These are phyloP conservation scores for Hypoxylon sp. DNA, from an alignment of 2,329 filamentous ascomycete genomes.

Conservation along the genomic window DNA sequence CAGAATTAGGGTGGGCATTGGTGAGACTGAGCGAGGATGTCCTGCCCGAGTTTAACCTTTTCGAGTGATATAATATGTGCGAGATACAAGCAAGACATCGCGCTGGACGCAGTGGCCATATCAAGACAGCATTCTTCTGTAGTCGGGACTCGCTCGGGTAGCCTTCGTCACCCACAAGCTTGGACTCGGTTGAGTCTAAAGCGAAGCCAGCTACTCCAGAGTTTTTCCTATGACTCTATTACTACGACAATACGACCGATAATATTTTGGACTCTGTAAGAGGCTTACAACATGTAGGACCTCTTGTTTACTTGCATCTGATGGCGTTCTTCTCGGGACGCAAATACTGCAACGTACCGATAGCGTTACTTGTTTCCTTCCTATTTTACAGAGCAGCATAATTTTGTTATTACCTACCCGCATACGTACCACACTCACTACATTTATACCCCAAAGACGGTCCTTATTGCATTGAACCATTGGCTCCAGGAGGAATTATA, in stretches of 20 bases:
- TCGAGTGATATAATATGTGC: background rate
- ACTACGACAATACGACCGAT: slow-evolving; percentile 4
- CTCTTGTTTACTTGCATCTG: slow-evolving; percentile 12
- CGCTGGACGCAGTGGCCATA: background rate
- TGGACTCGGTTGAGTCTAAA: background rate
- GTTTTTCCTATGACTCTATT: background rate
- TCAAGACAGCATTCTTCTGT: background rate
- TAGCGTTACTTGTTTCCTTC: slow-evolving; percentile 4
- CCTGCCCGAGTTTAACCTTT: background rate
- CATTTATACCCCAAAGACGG: slow-evolving; percentile 35
- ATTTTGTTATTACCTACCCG: background rate
- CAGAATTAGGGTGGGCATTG: background rate
- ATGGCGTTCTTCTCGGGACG: slow-evolving; percentile 11
- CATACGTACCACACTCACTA: slow-evolving; percentile 29
- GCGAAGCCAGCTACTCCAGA: background rate
- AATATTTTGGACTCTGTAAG: background rate
- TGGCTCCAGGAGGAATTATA: slow-evolving; percentile 15
- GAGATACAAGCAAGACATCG: background rate
- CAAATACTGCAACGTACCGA: slow-evolving; percentile 4
- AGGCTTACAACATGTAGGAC: background rate
- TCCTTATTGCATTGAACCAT: slow-evolving; percentile 38
- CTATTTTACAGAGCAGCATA: background rate
- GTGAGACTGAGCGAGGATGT: background rate
- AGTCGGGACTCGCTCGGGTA: background rate
- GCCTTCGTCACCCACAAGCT: background rate